Evolutionary conservation across 75 land plant species (phyloP), one percentile per base, ranked within the genome.

Genomic region (Selaginella tamariscina): DNA sequence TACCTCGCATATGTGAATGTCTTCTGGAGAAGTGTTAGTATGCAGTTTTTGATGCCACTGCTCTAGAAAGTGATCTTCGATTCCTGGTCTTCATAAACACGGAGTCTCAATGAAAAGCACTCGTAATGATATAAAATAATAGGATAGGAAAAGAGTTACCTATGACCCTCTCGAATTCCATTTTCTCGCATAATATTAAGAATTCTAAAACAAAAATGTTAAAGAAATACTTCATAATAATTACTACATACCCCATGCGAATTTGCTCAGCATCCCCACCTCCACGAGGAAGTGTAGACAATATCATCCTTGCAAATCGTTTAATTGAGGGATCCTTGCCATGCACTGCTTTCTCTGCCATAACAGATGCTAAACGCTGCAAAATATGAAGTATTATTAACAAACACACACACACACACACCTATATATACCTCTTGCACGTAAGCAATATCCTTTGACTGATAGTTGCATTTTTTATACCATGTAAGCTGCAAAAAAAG

Each of bases 31-130:
- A 59, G 62, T 59, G 62, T 59, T 59, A n/a, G 62, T 59, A 27
- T 59, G 62, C 62, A 59, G 26, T n/a, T 59, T 59, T 26, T 59
- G 62, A 59, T 59, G 62, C 62, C 62, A 59, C 62, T 59, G 62
- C 21, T 59, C 62, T 26, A 59, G 26, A 59, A 59, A 59, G 8
- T 59, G 62, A 21, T 59, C 62, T 59, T 23, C 62, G 23, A 59
- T 59, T 26, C 62, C 62, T 23, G 62, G 62, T 21, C 62, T 59
- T 21, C 24, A 59, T 8, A 21, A 59, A 2, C 20, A 11, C 11
- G 54, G 54, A 49, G 54, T 20, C 18, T 11, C 18, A 11, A 49
- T 49, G 54, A 11, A 49, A 49, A 49, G 20, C 54, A 20, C 18
- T 20, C 11, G 11, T 11, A 11, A 49, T 49, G 54, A 49, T 20